These are phyloP conservation scores for Simmondsia chinensis DNA, from an alignment of 148 eudicot species.

Conservation along the genomic window DNA sequence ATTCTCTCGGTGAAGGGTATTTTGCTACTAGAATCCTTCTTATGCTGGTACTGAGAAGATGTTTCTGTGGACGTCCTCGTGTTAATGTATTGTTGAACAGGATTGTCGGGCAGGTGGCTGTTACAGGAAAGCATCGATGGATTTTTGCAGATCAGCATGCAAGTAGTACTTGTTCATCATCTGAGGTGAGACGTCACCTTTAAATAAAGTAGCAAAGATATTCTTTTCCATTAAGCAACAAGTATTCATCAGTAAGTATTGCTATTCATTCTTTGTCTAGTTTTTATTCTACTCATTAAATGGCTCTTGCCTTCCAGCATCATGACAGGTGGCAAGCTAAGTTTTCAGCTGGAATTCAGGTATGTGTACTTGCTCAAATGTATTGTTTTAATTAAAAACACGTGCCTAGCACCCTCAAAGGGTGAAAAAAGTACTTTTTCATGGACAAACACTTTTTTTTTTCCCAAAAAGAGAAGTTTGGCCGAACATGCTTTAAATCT, in stretches of 20 bases:
- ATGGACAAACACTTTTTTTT: no score
- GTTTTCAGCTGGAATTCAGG: slow-evolving; percentile 82
- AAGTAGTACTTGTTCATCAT: slow-evolving; percentile 23
- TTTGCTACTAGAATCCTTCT: slow-evolving; percentile 8
- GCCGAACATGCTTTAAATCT: no score
- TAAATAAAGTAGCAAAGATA: background rate
- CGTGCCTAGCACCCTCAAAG: background rate
- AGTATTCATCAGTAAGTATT: no score
- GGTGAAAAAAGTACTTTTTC: background rate
- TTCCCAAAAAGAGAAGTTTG: no score
- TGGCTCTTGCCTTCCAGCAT: slow-evolving; percentile 37
- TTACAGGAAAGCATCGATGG: slow-evolving; percentile 83
- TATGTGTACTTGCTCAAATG: slow-evolving; percentile 16
- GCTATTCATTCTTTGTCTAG: background rate
- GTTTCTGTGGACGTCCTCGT: no score
- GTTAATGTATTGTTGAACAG: slow-evolving; percentile 27
- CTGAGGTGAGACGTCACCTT: slow-evolving; percentile 40
- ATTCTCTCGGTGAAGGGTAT: slow-evolving; percentile 94
- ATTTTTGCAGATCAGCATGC: slow-evolving; percentile 37
- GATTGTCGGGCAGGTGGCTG: slow-evolving; percentile 75
- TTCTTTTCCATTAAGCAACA: background rate
- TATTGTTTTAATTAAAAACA: background rate
- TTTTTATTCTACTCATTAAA: slow-evolving; percentile 6
- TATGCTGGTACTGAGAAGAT: no score
- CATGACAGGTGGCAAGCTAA: slow-evolving; percentile 67